phyloP scores from a whole-genome alignment of 768 basidiomycete genomes.

The Ramaria sp. region DNA sequence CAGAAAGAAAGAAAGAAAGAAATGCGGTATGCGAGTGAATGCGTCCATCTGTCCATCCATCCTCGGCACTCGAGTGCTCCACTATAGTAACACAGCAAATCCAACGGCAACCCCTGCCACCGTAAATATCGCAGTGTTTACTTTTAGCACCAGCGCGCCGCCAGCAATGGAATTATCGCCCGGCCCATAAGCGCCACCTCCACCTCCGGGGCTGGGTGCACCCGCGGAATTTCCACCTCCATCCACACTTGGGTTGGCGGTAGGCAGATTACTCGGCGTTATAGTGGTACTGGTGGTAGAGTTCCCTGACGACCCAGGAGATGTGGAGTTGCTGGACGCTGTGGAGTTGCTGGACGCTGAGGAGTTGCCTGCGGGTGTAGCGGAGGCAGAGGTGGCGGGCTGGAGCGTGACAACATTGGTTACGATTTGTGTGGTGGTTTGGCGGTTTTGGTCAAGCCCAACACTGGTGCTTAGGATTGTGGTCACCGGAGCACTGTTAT shows the following conservation, averaged over 20 bases:
- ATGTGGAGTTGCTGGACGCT: neutral
- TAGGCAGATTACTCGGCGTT: neutral
- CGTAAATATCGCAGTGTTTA: neutral
- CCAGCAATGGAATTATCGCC: neutral
- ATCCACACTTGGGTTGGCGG: neutral
- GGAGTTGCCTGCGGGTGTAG: neutral
- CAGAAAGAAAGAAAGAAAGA: neutral
- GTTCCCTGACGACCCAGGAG: too few relatives aligned
- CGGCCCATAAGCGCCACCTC: neutral
- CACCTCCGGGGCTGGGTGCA: slow-evolving; percentile 7
- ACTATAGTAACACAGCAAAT: neutral
- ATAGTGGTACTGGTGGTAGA: neutral
- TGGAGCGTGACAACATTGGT: neutral
- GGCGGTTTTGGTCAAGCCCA: neutral
- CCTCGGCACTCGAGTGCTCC: neutral
- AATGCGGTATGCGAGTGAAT: neutral
- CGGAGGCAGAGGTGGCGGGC: neutral
- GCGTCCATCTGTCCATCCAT: neutral
- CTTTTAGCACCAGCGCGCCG: neutral
- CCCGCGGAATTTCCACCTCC: neutral
- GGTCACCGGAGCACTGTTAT: neutral
- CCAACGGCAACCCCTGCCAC: neutral
- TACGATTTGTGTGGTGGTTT: neutral
- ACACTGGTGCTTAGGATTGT: neutral
- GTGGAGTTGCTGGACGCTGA: neutral